Base-by-base conservation (phyloP, 768 basidiomycete genomes). In the Hericium erinaceus region DNA sequence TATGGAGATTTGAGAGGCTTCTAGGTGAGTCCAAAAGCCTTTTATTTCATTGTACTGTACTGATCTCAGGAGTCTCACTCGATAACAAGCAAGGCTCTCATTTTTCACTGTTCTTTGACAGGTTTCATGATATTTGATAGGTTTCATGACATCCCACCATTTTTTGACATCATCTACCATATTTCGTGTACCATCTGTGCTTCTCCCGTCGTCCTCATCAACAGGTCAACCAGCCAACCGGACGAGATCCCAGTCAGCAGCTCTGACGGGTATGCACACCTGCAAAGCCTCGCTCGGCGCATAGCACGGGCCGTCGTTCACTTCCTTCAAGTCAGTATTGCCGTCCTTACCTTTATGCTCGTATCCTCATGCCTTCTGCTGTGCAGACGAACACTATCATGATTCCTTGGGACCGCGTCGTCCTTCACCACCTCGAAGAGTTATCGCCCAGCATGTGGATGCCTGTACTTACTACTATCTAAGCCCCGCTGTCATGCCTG, bases 351-450 rank as follows among this genome's bases (percentile, higher is more conserved):
- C 9, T 24, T 12, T 46, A 46, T 46, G 44, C 44, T 10, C 20
- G n/a, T 20, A 20, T 18, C 28, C 33, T 48, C 8, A 48, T 48
- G 57, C 8, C 58, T 24, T 28, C 6, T 16, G 5, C n/a, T 0
- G 26, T 24, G 11, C 46, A 63, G 62, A 9, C 53, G 40, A 61
- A 63, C 33, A 39, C 22, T n/a, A 61, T 63, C n/a, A 2, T 38
- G 2, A 61, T 63, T n/a, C n/a, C 60, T 41, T 59, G 58, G 60
- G 54, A 61, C 12, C 62, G 62, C 18, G 62, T 63, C 11, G 40
- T 63, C 12, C 12, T 63, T 1, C 56, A 61, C 26, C 60, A 60
- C 28, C 60, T 63, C 3, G 62, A 63, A 41, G 60, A 63, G 18
- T 44, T n/a, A 39, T 38, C 50, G 9, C 51, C 44, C 38, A 58